Evolutionary conservation across 495 filamentous ascomycete genomes (phyloP).

Genomic region (Glarea lozoyensis): DNA sequence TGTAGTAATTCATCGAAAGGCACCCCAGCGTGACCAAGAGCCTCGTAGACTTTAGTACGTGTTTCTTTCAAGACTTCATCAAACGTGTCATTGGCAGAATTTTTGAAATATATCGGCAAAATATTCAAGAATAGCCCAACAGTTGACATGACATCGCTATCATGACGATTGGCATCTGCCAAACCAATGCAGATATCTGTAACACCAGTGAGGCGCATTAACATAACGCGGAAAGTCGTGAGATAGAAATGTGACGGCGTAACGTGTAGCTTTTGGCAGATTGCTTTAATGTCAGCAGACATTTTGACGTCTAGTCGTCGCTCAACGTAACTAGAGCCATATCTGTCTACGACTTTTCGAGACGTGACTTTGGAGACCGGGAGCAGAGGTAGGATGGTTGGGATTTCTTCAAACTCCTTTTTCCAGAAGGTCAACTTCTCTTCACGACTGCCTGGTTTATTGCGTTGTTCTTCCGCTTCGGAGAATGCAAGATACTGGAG

Average conservation of each 20-base stretch:
- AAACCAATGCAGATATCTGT: background rate
- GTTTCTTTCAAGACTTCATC: background rate
- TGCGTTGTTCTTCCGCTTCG: background rate
- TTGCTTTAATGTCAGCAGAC: background rate
- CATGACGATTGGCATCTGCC: background rate
- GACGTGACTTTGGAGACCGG: too few species aligned
- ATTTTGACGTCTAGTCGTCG: too few species aligned
- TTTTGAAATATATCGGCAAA: background rate
- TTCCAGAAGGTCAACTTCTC: slow-evolving; percentile 25
- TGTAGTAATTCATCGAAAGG: too few species aligned
- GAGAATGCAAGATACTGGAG: background rate
- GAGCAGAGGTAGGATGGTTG: slow-evolving; percentile 12
- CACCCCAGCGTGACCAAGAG: background rate
- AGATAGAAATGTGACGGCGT: background rate
- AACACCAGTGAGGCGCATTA: background rate
- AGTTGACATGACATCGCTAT: background rate
- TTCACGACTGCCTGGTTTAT: background rate
- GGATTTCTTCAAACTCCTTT: slow-evolving; percentile 17
- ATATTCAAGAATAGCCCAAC: background rate
- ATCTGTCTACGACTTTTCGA: too few species aligned
- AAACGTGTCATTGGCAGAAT: background rate
- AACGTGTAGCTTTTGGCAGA: background rate
- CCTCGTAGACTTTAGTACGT: background rate
- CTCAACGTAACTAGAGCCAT: too few species aligned
- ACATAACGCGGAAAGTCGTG: background rate